These are phyloP conservation scores for Arachnomyces sp. DNA, from an alignment of 2,329 filamentous ascomycete species.

Conservation along the genomic window DNA sequence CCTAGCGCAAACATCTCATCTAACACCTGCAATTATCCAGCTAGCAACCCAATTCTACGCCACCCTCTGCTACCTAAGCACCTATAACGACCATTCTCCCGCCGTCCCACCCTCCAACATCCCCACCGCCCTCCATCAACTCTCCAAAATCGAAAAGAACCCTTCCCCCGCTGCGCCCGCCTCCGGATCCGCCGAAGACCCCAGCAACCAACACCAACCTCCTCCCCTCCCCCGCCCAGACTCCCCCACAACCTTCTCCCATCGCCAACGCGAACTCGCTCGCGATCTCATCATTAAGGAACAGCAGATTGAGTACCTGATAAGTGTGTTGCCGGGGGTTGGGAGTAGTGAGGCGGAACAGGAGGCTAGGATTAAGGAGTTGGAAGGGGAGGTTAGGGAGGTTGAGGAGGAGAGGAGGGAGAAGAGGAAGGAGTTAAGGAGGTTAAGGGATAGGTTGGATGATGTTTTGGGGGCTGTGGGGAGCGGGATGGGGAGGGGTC, in stretches of 20 bases:
- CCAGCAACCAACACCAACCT: conserved; percentile 12
- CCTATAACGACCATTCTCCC: conserved; percentile 38
- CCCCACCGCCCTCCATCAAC: conserved; percentile 27
- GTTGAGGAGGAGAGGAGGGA: conserved; percentile 36
- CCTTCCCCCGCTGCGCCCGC: conserved; percentile 27
- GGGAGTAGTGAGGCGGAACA: conserved; percentile 39
- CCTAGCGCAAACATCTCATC: neutral
- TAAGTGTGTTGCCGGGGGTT: conserved; percentile 40
- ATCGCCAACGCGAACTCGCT: conserved; percentile 40
- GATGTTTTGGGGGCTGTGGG: conserved; percentile 35
- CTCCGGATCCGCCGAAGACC: conserved; percentile 9
- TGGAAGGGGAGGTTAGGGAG: conserved; percentile 37
- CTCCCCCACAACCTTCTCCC: conserved; percentile 34
- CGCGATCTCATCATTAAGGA: conserved; percentile 43
- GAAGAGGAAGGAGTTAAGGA: conserved; percentile 36
- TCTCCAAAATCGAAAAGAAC: conserved; percentile 37
- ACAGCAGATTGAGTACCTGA: conserved; percentile 44
- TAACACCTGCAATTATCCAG: conserved; percentile 17
- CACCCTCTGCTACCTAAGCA: conserved; percentile 41
- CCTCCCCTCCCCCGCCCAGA: conserved; percentile 29
- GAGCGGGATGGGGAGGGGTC: conserved; percentile 23
- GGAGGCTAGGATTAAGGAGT: conserved; percentile 33
- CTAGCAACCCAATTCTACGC: conserved; percentile 47
- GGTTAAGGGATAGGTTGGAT: conserved; percentile 34
- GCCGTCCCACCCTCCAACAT: conserved; percentile 26